Conservation (phyloP, 805 yeast genomes). For the Metschnikowia cubensis region DNA sequence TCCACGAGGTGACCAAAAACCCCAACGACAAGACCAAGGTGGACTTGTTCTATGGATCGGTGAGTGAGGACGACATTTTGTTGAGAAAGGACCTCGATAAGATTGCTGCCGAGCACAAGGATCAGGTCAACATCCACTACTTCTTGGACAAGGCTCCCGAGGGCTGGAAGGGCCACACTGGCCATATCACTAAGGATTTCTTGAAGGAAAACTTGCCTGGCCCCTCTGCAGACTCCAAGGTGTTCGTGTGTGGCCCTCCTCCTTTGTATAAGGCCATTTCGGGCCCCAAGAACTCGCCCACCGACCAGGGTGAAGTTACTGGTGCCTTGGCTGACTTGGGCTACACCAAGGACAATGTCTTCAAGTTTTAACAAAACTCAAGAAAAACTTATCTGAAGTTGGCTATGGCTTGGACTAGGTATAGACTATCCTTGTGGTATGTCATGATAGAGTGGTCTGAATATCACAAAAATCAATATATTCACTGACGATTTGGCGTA, state of each 20-base stretch:
- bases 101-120: conserved; percentile 63
- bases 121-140: conserved; percentile 72
- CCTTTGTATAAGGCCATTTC: conserved; percentile 82
- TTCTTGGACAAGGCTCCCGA: conserved; percentile 67
- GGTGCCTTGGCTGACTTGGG: conserved; percentile 90
- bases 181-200: conserved; percentile 76
- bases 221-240: conserved; percentile 56
- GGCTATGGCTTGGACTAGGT: too few species aligned
- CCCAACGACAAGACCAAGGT: conserved; percentile 89
- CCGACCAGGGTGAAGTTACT: conserved; percentile 91
- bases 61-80: conserved; percentile 74
- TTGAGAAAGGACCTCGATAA: conserved; percentile 73
- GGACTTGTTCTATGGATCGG: conserved; percentile 74
- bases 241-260: conserved; percentile 96
- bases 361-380: conserved; percentile 57
- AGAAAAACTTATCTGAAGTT: too few species aligned
- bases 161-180: conserved; percentile 56
- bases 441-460: not conserved
- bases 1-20: conserved; percentile 70
- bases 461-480: too few species aligned
- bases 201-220: conserved; percentile 57
- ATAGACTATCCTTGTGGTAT: too few species aligned
- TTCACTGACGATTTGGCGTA: too few species aligned
- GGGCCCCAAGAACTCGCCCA: conserved; percentile 78
- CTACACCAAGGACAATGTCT: conserved; percentile 80